Percentiles rank a stretch among this genome's conserved stretches.
phyloP scores from a whole-genome alignment of 1,284 basidiomycete species.

The Pseudozyma tsukubaensis region DNA sequence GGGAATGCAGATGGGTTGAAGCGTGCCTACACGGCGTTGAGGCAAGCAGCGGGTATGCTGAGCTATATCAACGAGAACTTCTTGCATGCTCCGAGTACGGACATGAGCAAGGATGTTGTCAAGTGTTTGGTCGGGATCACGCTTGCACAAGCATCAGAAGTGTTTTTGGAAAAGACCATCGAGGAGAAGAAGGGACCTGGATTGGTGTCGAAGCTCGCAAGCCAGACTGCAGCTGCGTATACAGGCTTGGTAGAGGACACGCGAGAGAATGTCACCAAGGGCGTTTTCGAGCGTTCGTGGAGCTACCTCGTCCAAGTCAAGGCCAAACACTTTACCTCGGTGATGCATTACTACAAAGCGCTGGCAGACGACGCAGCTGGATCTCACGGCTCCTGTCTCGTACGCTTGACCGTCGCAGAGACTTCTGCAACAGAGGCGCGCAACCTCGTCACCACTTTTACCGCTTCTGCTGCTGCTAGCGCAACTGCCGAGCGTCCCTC shows the following conservation, averaged over 20 bases:
- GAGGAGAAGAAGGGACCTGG: constrained; percentile 72
- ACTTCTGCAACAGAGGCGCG: constrained; percentile 85
- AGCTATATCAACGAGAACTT: constrained; percentile 99
- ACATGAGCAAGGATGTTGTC: constrained; percentile 91
- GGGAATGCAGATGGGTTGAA: constrained; percentile 82
- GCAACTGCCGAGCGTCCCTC: constrained; percentile 72
- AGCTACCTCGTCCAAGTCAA: constrained; percentile 87
- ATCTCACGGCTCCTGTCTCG: constrained; percentile 87
- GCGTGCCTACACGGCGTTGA: constrained; percentile 90
- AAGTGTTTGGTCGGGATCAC: constrained; percentile 88
- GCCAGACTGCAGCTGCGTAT: constrained; percentile 86
- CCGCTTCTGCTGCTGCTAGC: constrained; percentile 78
- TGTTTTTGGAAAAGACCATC: constrained; percentile 91
- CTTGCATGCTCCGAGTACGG: constrained; percentile 96
- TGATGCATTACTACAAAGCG: constrained; percentile 88
- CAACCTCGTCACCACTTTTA: constrained; percentile 78
- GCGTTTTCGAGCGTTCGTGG: constrained; percentile 96
- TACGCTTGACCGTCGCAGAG: constrained; percentile 83
- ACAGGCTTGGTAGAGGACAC: constrained; percentile 83
- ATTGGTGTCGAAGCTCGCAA: constrained; percentile 85
- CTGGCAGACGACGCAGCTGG: constrained; percentile 80
- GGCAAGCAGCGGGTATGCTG: constrained; percentile 95
- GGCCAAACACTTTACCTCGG: constrained; percentile 85
- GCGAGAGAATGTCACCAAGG: constrained; percentile 94
- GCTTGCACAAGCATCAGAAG: constrained; percentile 92